Base-by-base conservation (phyloP, 2,329 filamentous ascomycete genomes). In the Clarireedia paspali region DNA sequence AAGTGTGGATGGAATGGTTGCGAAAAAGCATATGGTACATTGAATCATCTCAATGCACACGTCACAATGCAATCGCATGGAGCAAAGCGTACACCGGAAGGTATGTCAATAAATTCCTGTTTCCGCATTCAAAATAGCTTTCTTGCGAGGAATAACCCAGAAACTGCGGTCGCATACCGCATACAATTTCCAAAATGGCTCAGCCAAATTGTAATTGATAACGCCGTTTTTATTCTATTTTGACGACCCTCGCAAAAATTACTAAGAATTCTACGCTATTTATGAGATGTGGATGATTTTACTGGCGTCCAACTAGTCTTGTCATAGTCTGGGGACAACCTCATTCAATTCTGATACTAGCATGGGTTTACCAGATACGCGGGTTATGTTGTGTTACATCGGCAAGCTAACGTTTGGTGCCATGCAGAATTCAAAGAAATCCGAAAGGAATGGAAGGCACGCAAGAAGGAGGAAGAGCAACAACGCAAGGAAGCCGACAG, bases 51-150 rank as follows among this genome's bases (percentile, higher is more conserved):
- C 64, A 99, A 99, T 69, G 94, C 94, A 40, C 94, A 99, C 69
- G 94, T 99, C 49, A 97, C 94, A 14, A 97, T 97, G 94, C 94
- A 99, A 72, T 94, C 89, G 59, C 94, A 99, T 67, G 94, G 94
- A 10, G 79, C 84, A 63, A 99, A 99, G 76, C 84, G 94, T 63
- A 96, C 92, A 57, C 94, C 94, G 44, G 94, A 99, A 88, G 92
- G 94, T 96, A 85, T 72, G 87, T 71, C 15, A 30, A 20, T 27
- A 39, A 50, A 26, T 55, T 46, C 47, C 39, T 36, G 46, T 57
- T 50, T 50, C 7, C 27, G 23, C 5, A 20, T 38, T 39, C 24
- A 14, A 26, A 9, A 38, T 42, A 30, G 27, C 7, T 7, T 30
- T 9, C 27, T 10, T 30, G 7, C 27, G 27, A 30, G 27, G 27